Conservation (phyloP, 1,139 yeast species). For the Hanseniaspora uvarum region DNA sequence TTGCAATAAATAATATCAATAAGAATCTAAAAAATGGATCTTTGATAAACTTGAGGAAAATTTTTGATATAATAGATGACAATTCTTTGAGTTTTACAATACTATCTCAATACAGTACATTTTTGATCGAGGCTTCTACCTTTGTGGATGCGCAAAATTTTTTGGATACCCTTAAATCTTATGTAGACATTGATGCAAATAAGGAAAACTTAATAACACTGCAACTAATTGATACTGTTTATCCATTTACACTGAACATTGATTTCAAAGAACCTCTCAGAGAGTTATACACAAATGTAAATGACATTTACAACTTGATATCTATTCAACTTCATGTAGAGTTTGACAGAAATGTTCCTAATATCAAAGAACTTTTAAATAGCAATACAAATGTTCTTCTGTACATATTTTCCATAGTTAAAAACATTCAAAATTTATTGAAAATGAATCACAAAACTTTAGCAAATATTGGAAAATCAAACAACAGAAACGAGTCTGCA, state of each 20-base stretch:
- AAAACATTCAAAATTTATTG: slow-evolving; percentile 46
- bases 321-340: neutral
- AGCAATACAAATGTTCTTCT: neutral
- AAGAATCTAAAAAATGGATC: neutral
- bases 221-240: neutral
- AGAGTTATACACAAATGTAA: neutral
- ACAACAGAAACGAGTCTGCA: neutral
- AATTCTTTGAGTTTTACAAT: neutral
- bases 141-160: neutral
- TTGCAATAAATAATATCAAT: neutral
- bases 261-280: neutral
- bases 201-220: neutral
- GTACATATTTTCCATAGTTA: slow-evolving; percentile 1
- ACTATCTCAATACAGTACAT: neutral
- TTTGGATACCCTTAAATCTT: neutral
- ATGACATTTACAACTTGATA: neutral
- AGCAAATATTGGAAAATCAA: slow-evolving; percentile 52
- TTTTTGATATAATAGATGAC: slow-evolving; percentile 9
- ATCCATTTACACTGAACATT: neutral
- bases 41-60: neutral
- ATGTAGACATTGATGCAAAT: neutral
- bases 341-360: slow-evolving; percentile 55
- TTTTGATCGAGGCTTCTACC: neutral
- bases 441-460: slow-evolving; percentile 74
- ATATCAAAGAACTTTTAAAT: slow-evolving; percentile 45